Base-by-base conservation (phyloP, 306 rosid species). In the Trifolium pratense region DNA sequence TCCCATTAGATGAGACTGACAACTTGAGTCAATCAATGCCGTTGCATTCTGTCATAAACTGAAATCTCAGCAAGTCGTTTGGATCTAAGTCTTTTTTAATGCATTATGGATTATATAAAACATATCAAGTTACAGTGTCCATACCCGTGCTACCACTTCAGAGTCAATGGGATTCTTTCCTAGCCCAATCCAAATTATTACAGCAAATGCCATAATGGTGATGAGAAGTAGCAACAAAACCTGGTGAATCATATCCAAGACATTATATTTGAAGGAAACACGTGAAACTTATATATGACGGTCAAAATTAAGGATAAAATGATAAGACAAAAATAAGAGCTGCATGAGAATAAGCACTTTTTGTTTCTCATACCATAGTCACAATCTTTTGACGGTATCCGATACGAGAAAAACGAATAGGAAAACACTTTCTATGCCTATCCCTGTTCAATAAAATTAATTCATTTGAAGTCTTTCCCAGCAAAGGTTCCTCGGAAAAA, bases 301-400 rank as follows among this genome's bases (percentile, higher is more conserved):
- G 77, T 64, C 55, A 39, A 70, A 73, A 32, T 53, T 71, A 65
- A 39, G 71, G 29, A 42, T 36, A 15, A 53, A 70, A 12, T 36
- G 39, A 67, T 46, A 65, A 29, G 48, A 62, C 71, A 58, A 43
- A 70, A 60, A 39, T 13, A 34, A 34, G 37, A 80, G 76, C 18
- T 68, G 18, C 52, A 80, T 20, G 51, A 59, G 37, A 40, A 71
- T 66, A 75, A 70, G 71, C 49, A 57, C 11, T 32, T 34, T 59
- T 34, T 63, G 71, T 67, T 76, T 56, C 20, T 70, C 81, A 57
- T 89, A 94, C 98, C 97, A 91, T 65, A 79, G 86, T 79, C 52
- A 89, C 98, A 75, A 89, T 78, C 76, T 84, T 94, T 76, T 94
- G 98, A 34, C 94, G 91, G 82, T 86, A 85, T 81, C 96, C 91